These are phyloP conservation scores for Leccinum obscurum DNA, from an alignment of 768 basidiomycete genomes.

Conservation along the genomic window DNA sequence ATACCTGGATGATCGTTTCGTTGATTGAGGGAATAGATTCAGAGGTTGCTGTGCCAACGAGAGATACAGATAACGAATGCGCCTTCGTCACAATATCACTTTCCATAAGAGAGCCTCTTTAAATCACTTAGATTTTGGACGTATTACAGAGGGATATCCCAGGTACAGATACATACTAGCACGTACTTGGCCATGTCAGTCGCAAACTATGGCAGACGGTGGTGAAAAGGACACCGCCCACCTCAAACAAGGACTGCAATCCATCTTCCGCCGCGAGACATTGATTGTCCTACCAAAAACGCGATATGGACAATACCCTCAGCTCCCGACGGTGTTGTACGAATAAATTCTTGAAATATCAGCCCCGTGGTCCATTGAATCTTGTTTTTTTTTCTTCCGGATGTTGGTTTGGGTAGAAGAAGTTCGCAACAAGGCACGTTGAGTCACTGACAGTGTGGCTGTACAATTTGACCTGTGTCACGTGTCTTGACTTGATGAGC, in stretches of 20 bases:
- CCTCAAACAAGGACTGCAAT: slow-evolving; percentile 75
- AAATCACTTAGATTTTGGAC: slow-evolving; percentile 1
- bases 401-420: background rate
- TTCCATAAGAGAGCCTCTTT: slow-evolving; percentile 20
- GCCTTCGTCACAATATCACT: slow-evolving; percentile 34
- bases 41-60: slow-evolving; percentile 55
- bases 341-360: background rate
- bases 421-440: background rate
- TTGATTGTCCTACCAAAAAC: slow-evolving; percentile 10
- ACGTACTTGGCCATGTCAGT: slow-evolving; percentile 25
- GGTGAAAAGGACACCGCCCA: slow-evolving; percentile 49
- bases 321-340: slow-evolving; percentile 24
- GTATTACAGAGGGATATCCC: slow-evolving; percentile 23
- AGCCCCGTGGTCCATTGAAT: background rate
- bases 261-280: slow-evolving; percentile 36
- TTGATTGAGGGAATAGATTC: slow-evolving; percentile 33
- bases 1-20: background rate
- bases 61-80: slow-evolving; percentile 53
- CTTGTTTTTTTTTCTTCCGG: background rate
- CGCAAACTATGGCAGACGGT: slow-evolving; percentile 63
- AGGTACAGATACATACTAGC: slow-evolving; percentile 10
- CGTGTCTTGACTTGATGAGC: slow-evolving; percentile 18
- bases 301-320: slow-evolving; percentile 20
- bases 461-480: slow-evolving; percentile 13
- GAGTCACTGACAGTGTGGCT: background rate